Evolutionary conservation across 345 rosid genomes (phyloP).

Genomic region (Populus simonii): DNA sequence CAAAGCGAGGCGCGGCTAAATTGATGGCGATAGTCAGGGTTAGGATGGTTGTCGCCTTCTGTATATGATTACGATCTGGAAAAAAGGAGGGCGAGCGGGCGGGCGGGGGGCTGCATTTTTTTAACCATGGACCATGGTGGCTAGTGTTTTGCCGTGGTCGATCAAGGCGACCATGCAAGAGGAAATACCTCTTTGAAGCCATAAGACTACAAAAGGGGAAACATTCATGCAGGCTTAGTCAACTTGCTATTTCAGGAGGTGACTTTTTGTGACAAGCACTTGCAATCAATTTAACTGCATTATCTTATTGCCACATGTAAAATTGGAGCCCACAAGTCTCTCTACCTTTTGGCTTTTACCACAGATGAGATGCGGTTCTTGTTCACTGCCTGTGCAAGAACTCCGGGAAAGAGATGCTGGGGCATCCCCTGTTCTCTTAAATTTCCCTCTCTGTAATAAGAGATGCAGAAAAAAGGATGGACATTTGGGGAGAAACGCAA

Average conservation of each 20-base stretch:
- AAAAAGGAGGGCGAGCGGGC: no score
- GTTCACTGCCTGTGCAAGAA: constrained; percentile 31
- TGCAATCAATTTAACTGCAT: not conserved
- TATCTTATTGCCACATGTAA: constrained; percentile 21
- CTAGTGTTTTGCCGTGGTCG: not conserved
- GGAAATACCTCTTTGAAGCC: constrained; percentile 5
- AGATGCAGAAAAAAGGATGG: constrained; percentile 10
- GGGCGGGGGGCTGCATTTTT: not conserved
- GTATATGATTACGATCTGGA: not conserved
- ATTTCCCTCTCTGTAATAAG: constrained; percentile 20
- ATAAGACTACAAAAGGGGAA: constrained; percentile 5
- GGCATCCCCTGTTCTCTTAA: constrained; percentile 17
- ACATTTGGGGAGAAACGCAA: constrained; percentile 12
- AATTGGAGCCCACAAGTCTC: constrained; percentile 16
- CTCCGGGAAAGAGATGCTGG: constrained; percentile 27
- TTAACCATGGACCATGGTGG: not conserved
- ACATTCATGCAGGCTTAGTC: constrained; percentile 13
- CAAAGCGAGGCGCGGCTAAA: not conserved
- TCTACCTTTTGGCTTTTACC: not conserved
- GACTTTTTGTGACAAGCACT: not conserved
- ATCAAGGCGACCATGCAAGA: no score
- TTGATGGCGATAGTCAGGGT: not conserved
- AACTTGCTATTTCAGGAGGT: constrained; percentile 21
- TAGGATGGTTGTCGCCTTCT: not conserved
- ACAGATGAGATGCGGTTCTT: constrained; percentile 6